Evolutionary conservation across 805 yeast genomes (phyloP), one percentile per base, ranked within the genome.

Genomic region (Lipomyces lipofer): DNA sequence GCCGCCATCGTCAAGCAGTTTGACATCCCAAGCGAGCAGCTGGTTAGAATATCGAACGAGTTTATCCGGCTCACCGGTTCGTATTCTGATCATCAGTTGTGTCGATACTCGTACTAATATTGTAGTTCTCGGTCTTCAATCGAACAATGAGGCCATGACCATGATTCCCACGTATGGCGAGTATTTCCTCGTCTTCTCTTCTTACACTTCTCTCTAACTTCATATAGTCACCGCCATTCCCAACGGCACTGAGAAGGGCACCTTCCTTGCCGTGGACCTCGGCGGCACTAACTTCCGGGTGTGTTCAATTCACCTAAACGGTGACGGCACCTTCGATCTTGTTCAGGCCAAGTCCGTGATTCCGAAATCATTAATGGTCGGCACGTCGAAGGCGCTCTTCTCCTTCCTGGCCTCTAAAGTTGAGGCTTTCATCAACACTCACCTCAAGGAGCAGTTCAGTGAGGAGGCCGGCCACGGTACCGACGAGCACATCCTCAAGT

Each of bases 201-300:
- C 40, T 49, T 25, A 38, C 27, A 12, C 12, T 13, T 19, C 4
- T 3, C 12, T 2, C 5, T n/a, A 12, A 8, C 15, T 9, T 15
- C 6, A 19, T 12, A 24, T 29, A 58, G 96, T 92, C 30, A 88
- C 96, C 7, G 77, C 80, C 9, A 79, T 88, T 52, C 99, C 99
- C 21, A 79, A 78, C 40, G 99, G 99, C 42, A 76, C 79, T 45
- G 99, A 92, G 69, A 76, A 75, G 51, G 98, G 98, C 43, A 75
- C 87, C 36, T 82, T 78, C 59, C 74, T 92, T 56, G 98, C 98
- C 51, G 96, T 94, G 3, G 98, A 92, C 68, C 77, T 92, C 49
- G 99, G 99, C 59, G 98, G 98, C 47, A 91, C 98, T 54, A 91
- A 94, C 70, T 89, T 92, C 73, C 79, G 99, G 66, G 96, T 94